phyloP scores from a whole-genome alignment of 192 early-diverging fungal genomes.

The Backusella circina region DNA sequence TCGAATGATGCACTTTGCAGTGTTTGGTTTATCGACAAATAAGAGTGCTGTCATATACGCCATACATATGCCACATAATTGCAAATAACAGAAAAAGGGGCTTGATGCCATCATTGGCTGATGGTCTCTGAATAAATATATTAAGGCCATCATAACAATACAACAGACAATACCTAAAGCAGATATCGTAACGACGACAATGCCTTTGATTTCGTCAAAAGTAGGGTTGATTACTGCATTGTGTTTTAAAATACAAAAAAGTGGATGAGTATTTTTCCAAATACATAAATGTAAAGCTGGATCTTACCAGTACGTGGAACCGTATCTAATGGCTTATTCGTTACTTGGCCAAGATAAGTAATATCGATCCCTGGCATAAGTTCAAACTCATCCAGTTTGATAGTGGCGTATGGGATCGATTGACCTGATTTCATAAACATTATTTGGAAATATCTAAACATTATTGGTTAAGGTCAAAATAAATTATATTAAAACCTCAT shows the following conservation, averaged over 20 bases:
- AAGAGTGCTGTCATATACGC: constrained; percentile 32
- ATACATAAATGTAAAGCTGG: not conserved
- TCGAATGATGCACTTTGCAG: constrained; percentile 25
- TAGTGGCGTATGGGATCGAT: constrained; percentile 28
- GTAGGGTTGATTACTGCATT: constrained; percentile 30
- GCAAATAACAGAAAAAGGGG: constrained; percentile 41
- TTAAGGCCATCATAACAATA: constrained; percentile 28
- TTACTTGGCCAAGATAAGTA: constrained; percentile 35
- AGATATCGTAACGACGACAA: constrained; percentile 28
- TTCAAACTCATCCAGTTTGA: constrained; percentile 32
- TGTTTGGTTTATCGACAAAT: constrained; percentile 27
- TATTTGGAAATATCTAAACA: constrained; percentile 37
- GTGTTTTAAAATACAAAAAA: not conserved
- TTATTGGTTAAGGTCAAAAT: not conserved
- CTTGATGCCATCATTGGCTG: constrained; percentile 42
- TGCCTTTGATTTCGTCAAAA: constrained; percentile 13
- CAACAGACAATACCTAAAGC: constrained; percentile 32
- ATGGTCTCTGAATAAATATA: constrained; percentile 31
- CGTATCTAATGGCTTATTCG: constrained; percentile 24
- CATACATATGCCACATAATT: constrained; percentile 37
- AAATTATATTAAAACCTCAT: not conserved
- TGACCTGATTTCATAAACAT: constrained; percentile 36
- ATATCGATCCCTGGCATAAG: constrained; percentile 18
- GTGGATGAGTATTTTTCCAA: not conserved
- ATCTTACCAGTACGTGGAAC: not conserved